Evolutionary conservation across 1,284 basidiomycete species (phyloP).

Genomic region (Paramarasmius palmivorus): DNA sequence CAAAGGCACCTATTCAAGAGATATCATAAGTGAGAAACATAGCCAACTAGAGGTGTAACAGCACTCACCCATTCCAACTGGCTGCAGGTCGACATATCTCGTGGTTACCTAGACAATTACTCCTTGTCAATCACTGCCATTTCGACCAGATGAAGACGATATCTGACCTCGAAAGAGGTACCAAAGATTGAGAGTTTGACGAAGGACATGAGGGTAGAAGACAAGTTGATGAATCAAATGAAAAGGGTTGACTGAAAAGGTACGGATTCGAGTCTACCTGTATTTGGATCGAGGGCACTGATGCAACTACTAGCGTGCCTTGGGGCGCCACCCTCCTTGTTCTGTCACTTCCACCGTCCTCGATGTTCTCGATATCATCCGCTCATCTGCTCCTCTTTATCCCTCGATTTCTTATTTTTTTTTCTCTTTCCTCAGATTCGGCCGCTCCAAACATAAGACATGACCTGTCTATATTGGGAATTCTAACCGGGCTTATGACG

Average conservation of each 20-base stretch:
- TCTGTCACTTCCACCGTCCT: too few relatives aligned
- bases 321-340: neutral
- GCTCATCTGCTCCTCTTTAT: too few relatives aligned
- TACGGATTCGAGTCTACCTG: neutral
- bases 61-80: slow-evolving; percentile 95
- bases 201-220: slow-evolving; percentile 84
- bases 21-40: slow-evolving; percentile 13
- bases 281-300: too few relatives aligned
- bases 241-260: neutral
- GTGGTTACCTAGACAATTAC: slow-evolving; percentile 80
- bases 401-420: too few relatives aligned
- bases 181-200: slow-evolving; percentile 99
- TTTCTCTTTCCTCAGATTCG: too few relatives aligned
- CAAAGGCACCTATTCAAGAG: slow-evolving; percentile 77
- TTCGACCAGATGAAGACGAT: slow-evolving; percentile 9
- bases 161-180: slow-evolving; percentile 86
- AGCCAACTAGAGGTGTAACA: slow-evolving; percentile 14
- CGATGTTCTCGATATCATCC: neutral
- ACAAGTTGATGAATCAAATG: slow-evolving; percentile 72
- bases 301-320: too few relatives aligned
- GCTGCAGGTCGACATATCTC: slow-evolving; percentile 98
- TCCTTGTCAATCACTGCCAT: slow-evolving; percentile 14
- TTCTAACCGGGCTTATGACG: too few relatives aligned
- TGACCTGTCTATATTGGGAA: too few relatives aligned
- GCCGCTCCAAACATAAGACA: too few relatives aligned